Evolutionary conservation across 1,284 basidiomycete genomes (phyloP), one percentile per base, ranked within the genome.

Genomic region (Pseudozyma tsukubaensis): DNA sequence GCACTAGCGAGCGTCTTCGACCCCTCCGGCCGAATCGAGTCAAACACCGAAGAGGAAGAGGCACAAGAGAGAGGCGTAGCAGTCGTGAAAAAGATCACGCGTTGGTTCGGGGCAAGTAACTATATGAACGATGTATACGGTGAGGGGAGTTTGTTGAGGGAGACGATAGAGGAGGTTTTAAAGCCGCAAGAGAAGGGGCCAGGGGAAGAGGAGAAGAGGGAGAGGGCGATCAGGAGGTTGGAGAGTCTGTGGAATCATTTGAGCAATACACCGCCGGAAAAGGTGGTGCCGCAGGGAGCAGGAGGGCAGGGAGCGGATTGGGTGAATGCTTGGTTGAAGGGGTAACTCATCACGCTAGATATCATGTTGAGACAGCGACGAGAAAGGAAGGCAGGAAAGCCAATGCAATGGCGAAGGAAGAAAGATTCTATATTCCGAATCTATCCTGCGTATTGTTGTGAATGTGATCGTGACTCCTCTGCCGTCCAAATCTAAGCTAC

Each of bases 191-290:
- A 8, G 21, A 42, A 51, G 12, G 43, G 52, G 24, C n/a, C 35
- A 9, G 40, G n/a, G 35, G 45, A 40, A 13, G 49, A 49, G 42
- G 59, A 59, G 52, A 63, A 50, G 11, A 50, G 63, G 32, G 43
- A 74, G 19, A 64, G 37, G 19, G 72, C 72, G 9, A 63, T 73
- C 10, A 53, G 53, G 4, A 49, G 71, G 13, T 42, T 73, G 36
- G 71, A 73, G 43, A 69, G 61, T 34, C 34, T 74, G n/a, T 74
- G 72, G 72, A 48, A 37, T 14, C 72, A 74, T 48, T 19, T 74
- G 37, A 60, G 51, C 37, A 59, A 59, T 11, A 51, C 48, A 6
- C 32, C 36, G 14, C 62, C 72, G 6, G 24, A 50, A 19, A 29
- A 40, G 14, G 12, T n/a, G n/a, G 13, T 13, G 39, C 39, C 12